Evolutionary conservation across 1,284 basidiomycete species (phyloP), one percentile per base, ranked within the genome.

Genomic region (Rhodotorula sp.): DNA sequence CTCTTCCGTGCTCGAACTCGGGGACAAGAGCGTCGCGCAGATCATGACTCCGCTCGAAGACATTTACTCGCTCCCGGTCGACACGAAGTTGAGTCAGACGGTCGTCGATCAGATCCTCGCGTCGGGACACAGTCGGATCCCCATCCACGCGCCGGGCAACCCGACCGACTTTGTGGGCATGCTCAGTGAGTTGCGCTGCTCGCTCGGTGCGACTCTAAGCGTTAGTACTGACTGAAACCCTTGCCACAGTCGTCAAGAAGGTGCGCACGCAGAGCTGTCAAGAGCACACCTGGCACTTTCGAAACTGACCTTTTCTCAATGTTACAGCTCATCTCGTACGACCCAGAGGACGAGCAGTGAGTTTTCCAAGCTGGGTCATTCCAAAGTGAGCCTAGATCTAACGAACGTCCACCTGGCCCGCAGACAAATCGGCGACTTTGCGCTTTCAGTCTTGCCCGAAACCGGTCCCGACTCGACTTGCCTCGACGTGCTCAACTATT

Each of bases 121-220:
- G 47, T 80, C 80, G 69, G 96, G 96, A 0, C 97, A 97, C 81
- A 97, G 93, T 3, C 89, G 96, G 34, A 93, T 98, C 76, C 96
- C 96, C 0, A 87, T 99, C 2, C 91, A 97, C 80, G 88, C 91
- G 76, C 86, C 90, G 5, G 87, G 87, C 6, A 86, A 91, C 65
- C 87, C 89, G 3, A 83, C 88, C 20, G 87, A 91, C 56, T 97
- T 97, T 79, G 83, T 91, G 20, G 96, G 96, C 0, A 87, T 97
- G 77, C 85, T 99, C 5, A 87, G 97, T 67, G 54, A 58, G 68
- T 59, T 5, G 4, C 12, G 21, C 2, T 14, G 2, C 3, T 12
- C 10, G 18, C 1, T 16, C 15, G 29, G 14, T 7, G 2, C 0
- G 43, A 29, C 29, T 26, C n/a, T 5, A 54, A 26, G 23, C 23